Conservation (phyloP, 2,329 filamentous ascomycete species). For the Aspergillus novofumigatus region DNA sequence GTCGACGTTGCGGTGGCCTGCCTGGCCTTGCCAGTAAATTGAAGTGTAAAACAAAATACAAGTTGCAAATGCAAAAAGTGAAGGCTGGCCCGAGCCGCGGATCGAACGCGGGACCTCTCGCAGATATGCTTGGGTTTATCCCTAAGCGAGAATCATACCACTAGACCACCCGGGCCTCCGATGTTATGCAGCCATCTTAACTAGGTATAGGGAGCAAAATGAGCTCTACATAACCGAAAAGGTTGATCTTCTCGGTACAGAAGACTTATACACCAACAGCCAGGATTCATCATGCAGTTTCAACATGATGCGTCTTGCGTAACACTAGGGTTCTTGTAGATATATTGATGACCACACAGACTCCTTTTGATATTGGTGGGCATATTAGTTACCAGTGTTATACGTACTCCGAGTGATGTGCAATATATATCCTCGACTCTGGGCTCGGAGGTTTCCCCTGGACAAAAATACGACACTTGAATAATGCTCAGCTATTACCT, state of each 20-base stretch:
- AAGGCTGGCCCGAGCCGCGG: constrained; percentile 13
- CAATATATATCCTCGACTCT: neutral
- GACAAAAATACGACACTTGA: neutral
- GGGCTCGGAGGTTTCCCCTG: neutral
- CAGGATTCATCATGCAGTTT: neutral
- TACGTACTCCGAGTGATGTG: neutral
- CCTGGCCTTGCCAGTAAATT: too few relatives aligned
- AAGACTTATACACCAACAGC: neutral
- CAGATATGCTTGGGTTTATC: constrained; percentile 10
- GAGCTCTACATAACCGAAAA: fast-evolving
- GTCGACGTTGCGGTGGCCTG: neutral
- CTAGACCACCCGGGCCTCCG: constrained; percentile 14
- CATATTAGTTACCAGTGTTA: neutral
- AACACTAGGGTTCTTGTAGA: neutral
- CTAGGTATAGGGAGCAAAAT: neutral
- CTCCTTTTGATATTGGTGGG: neutral
- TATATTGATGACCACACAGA: neutral
- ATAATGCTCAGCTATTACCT: neutral
- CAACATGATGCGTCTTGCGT: neutral
- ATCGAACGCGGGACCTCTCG: constrained; percentile 17
- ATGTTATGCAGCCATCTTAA: neutral
- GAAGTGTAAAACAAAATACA: neutral
- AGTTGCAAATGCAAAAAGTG: neutral
- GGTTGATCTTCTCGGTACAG: too few relatives aligned
- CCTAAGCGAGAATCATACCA: constrained; percentile 16